A percentile compares a stretch with the other conserved stretches of the same genome.
Evolutionary conservation across 139 green algal genomes (phyloP).

Genomic region (Bryopsis sp.): DNA sequence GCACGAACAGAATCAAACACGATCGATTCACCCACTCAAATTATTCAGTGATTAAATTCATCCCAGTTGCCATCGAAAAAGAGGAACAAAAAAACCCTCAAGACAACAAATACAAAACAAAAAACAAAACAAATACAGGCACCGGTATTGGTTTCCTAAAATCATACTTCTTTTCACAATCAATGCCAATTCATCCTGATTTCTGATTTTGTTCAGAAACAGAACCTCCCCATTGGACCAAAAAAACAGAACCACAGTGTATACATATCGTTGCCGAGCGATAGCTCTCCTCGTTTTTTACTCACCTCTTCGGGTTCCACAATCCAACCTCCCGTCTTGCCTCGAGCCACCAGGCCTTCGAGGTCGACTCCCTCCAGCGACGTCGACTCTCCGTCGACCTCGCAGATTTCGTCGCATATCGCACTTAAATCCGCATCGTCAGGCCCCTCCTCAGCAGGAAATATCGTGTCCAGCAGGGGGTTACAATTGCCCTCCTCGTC

Average conservation of each 20-base stretch:
- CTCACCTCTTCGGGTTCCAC: slow-evolving; percentile 33
- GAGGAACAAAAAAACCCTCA: too few relatives aligned
- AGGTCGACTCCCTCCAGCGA: slow-evolving; percentile 14
- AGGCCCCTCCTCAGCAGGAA: neutral
- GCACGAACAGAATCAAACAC: too few relatives aligned
- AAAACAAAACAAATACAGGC: too few relatives aligned
- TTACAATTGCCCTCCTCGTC: too few relatives aligned
- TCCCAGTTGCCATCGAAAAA: too few relatives aligned
- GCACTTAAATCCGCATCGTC: neutral
- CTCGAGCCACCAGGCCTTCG: slow-evolving; percentile 24
- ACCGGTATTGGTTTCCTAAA: too few relatives aligned
- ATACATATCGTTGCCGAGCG: neutral
- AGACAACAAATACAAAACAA: too few relatives aligned
- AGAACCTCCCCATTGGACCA: neutral
- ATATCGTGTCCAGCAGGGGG: too few relatives aligned
- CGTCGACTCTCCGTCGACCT: neutral
- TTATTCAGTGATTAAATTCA: too few relatives aligned
- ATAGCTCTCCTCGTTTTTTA: too few relatives aligned
- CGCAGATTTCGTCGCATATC: neutral
- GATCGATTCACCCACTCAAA: too few relatives aligned
- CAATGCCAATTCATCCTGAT: neutral
- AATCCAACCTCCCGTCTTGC: slow-evolving; percentile 42
- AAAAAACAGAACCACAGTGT: neutral
- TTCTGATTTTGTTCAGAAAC: neutral
- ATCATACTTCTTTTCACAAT: neutral